Evolutionary conservation across 106 monocot genomes (phyloP).

Genomic region (Dendrobium catenatum): DNA sequence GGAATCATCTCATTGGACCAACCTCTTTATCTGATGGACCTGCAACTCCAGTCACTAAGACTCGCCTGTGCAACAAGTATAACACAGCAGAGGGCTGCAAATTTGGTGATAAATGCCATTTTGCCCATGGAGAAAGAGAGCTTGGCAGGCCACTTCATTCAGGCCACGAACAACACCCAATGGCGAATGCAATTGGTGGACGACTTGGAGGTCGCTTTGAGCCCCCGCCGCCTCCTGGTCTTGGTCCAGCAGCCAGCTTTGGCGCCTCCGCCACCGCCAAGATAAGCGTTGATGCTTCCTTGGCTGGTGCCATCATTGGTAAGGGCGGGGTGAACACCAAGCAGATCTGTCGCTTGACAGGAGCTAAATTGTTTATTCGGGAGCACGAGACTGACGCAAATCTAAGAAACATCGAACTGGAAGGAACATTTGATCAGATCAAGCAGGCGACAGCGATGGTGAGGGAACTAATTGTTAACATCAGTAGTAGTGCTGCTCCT

Average conservation of each 20-base stretch:
- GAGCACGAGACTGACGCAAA: constrained; percentile 64
- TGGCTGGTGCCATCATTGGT: constrained; percentile 70
- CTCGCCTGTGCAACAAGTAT: constrained; percentile 36
- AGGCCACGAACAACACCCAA: background rate
- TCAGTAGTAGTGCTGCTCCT: constrained; percentile 17
- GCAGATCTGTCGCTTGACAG: constrained; percentile 63
- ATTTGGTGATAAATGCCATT: constrained; percentile 44
- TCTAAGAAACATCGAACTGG: constrained; percentile 66
- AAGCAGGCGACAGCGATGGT: constrained; percentile 61
- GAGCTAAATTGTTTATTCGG: constrained; percentile 55
- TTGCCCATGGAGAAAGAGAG: constrained; percentile 43
- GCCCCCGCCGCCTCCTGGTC: constrained; percentile 11
- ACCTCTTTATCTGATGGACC: constrained; percentile 7
- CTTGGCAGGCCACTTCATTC: constrained; percentile 17
- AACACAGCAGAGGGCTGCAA: constrained; percentile 42
- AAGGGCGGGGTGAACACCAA: constrained; percentile 75
- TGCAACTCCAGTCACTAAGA: constrained; percentile 9
- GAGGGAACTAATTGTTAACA: constrained; percentile 51
- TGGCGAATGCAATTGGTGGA: background rate
- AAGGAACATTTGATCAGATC: constrained; percentile 78
- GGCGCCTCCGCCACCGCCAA: constrained; percentile 72
- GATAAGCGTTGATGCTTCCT: constrained; percentile 69
- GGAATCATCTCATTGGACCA: constrained; percentile 9
- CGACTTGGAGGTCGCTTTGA: constrained; percentile 22
- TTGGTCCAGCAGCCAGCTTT: constrained; percentile 22